Conservation (phyloP, 805 yeast genomes). For the Clavispora vitiphila region DNA sequence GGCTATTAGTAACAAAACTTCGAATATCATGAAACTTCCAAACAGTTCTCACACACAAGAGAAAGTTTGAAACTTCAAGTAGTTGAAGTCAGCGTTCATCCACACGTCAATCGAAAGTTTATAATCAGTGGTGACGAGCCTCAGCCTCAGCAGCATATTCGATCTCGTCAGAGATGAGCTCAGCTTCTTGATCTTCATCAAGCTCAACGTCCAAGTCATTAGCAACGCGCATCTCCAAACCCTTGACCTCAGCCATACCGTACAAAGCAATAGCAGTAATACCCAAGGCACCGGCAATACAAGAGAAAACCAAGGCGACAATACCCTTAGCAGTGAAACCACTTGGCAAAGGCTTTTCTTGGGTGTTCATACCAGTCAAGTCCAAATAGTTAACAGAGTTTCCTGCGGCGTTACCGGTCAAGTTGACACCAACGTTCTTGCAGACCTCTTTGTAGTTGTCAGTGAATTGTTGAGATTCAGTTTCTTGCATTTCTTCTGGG, state of each 20-base stretch:
- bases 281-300: constrained; percentile 82
- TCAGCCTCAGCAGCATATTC: neutral
- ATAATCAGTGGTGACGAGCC: neutral
- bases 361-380: constrained; percentile 71
- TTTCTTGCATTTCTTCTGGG: constrained; percentile 61
- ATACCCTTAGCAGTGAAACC: constrained; percentile 96
- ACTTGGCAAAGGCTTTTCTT: constrained; percentile 60
- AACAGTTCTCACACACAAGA: constrained; percentile 3
- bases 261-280: constrained; percentile 69
- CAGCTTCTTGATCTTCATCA: constrained; percentile 10
- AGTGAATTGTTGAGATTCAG: constrained; percentile 49
- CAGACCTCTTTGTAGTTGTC: constrained; percentile 61
- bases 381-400: constrained; percentile 60
- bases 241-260: constrained; percentile 79
- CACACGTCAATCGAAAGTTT: neutral
- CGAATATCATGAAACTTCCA: neutral
- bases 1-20: neutral
- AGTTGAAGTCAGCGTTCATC: neutral
- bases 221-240: constrained; percentile 59
- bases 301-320: constrained; percentile 89
- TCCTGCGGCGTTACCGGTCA: constrained; percentile 86
- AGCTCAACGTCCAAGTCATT: constrained; percentile 50
- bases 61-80: neutral
- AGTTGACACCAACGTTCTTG: constrained; percentile 45
- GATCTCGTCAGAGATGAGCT: constrained; percentile 9